Base-by-base conservation (phyloP, 208 protist species). In the Trypanosoma theileri region DNA sequence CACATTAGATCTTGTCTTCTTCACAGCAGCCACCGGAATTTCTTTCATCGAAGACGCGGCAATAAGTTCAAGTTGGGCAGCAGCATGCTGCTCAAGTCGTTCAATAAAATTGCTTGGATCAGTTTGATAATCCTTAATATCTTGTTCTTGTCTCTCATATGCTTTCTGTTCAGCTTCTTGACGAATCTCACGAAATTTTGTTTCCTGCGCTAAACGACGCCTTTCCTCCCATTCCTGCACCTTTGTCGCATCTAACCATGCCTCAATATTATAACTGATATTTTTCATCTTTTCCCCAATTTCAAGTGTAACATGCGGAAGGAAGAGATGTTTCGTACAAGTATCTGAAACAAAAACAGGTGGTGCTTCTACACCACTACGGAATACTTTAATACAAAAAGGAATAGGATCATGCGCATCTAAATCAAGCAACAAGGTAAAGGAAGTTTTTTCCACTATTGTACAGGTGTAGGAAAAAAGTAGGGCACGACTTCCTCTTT, bases 391-490 rank as follows among this genome's bases (percentile, higher is more conserved):
- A n/a, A 95, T 48, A 14, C 62, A 75, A 65, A 89, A 89, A 50
- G 85, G 75, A 42, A 91, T 84, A 10, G 71, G 72, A 12, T 83
- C 26, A 7, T 63, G 61, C 2, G 73, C 60, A 31, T 75, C 54
- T 28, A 92, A 48, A 64, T 84, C 61, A 21, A 79, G 68, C 11
- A 81, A 45, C 21, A 92, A 28, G 0, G 86, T 85, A 26, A 95
- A 45, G 71, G 83, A 79, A 3, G 86, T 88, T 28, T 61, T 51
- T 62, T 92, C 89, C 0, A 69, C 45, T 13, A 95, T 57, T 16
- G 53, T 76, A 66, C 81, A 89, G 7, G 61, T 68, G 62, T 91
- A 81, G 63, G 81, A 66, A 67, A 89, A 91, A 22, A 95, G 78
- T 44, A 88, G 31, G 16, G 66, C 58, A n/a, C 66, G 67, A n/a